Evolutionary conservation across 225 moss, liverwort and hornwort species (phyloP), one percentile per base, ranked within the genome.

Genomic region (Marchantia polymorpha): DNA sequence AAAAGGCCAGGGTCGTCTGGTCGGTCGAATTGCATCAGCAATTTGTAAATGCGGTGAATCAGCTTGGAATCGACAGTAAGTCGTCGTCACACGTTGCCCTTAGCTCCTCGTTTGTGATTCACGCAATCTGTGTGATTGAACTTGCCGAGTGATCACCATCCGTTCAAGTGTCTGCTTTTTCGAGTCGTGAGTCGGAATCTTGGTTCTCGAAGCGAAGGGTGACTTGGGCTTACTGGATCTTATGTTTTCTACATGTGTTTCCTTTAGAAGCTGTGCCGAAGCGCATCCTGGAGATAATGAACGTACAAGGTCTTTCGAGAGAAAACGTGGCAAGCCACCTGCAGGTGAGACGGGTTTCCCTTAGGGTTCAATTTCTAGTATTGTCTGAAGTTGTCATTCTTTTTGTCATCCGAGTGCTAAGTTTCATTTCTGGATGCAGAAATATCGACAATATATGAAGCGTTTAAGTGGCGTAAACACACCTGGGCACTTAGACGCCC

Each of bases 311-410:
- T 29, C 89, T 97, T 46, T 94, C 97, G 48, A 91, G 97, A 73
- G 97, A 97, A 85, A 97, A 97, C 69, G 94, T 97, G 58, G 97
- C 97, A n/a, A 97, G 97, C 78, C 97, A 97, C 86, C 85, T 97
- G 77, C 97, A 97, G 88, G 97, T 97, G 81, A 80, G 55, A 67
- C 73, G 55, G 48, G 26, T 76, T 52, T 65, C 52, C 22, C 12
- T 15, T 46, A 14, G 22, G 59, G 66, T 12, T 81, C n/a, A 39
- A 60, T 50, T 78, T 52, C 23, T 25, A 30, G 52, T 75, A 22
- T 16, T 52, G 67, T 23, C 58, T 79, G 26, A 73, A 56, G 64
- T 73, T 81, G 7, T 46, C 39, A 6, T 31, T 52, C 52, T 58
- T 63, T 27, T 54, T 52, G 10, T 7, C 49, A 26, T 63, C 14